Base-by-base conservation (phyloP, 768 basidiomycete species). In the Mrakia blollopis region DNA sequence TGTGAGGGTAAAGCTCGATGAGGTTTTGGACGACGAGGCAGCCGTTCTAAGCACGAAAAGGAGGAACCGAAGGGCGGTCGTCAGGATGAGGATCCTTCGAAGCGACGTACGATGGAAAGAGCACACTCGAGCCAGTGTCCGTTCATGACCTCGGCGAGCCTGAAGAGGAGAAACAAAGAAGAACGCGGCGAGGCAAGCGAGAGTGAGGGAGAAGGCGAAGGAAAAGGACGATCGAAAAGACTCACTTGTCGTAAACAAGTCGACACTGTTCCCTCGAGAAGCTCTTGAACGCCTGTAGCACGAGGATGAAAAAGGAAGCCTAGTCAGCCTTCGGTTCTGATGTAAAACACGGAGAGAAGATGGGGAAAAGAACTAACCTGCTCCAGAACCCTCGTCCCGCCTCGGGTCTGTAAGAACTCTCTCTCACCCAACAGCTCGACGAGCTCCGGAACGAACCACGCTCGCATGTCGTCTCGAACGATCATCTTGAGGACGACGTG, bases 21-120 rank as follows among this genome's bases (percentile, higher is more conserved):
- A 72, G 71, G 71, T 72, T 72, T 47, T 72, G 71, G 25, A 72
- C 71, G 35, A 72, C 47, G 54, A 72, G 47, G 32, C 71, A 72
- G 14, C 71, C 71, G 23, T 52, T 52, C 71, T 72, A 21, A 10
- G n/a, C n/a, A n/a, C n/a, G n/a, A n/a, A n/a, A n/a, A n/a, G n/a
- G n/a, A n/a, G n/a, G n/a, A n/a, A n/a, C n/a, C n/a, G 37, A 63
- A 32, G 30, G 30, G 37, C 13, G 62, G 44, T 47, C 44, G 14
- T 47, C 35, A 37, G 30, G n/a, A n/a, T n/a, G n/a, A n/a, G n/a
- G n/a, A n/a, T n/a, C n/a, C n/a, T n/a, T 30, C 23, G 6, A 28
- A 30, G 32, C 16, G 65, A 68, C 23, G 21, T 60, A 72, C 71
- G 28, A 57, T 54, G 11, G 71, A 72, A 32, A 50, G 23, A 32